Conservation (phyloP, 2,329 filamentous ascomycete species). For the Pseudogymnoascus sp. region DNA sequence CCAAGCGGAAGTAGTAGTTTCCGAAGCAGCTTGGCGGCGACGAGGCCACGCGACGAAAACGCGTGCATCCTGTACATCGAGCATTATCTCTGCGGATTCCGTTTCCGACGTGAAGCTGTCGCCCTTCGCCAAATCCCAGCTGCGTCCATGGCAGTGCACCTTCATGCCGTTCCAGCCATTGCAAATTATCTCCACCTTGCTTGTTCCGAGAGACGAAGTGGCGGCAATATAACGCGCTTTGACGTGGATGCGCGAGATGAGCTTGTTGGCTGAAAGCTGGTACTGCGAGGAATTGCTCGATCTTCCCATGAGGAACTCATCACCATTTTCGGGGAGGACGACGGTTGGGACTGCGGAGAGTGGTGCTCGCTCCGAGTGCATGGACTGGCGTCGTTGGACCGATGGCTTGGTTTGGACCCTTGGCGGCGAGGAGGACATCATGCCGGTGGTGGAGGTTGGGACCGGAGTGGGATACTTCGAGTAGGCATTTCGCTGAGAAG, state of each 20-base stretch:
- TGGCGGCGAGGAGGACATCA: constrained; percentile 79
- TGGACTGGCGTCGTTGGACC: constrained; percentile 52
- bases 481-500: constrained; percentile 28
- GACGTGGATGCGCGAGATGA: constrained; percentile 90
- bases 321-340: constrained; percentile 71
- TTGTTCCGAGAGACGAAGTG: constrained; percentile 56
- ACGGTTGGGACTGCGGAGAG: constrained; percentile 76
- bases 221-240: constrained; percentile 75
- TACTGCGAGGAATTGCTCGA: constrained; percentile 95
- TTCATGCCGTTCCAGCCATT: constrained; percentile 94
- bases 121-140: constrained; percentile 78
- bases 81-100: constrained; percentile 80
- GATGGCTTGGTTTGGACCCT: constrained; percentile 40
- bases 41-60: constrained; percentile 83
- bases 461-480: constrained; percentile 82
- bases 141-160: constrained; percentile 80
- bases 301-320: constrained; percentile 76
- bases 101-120: constrained; percentile 87
- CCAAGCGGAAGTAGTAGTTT: constrained; percentile 54
- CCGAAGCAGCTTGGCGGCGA: constrained; percentile 36
- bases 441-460: constrained; percentile 86
- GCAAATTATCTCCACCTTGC: constrained; percentile 81
- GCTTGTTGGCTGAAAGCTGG: constrained; percentile 82
- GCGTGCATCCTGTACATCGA: constrained; percentile 88
- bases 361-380: constrained; percentile 65